A percentile compares a stretch with the other conserved stretches of the same genome.
Conservation (phyloP, 1,284 basidiomycete genomes). For the Ustilago cynodontis region DNA sequence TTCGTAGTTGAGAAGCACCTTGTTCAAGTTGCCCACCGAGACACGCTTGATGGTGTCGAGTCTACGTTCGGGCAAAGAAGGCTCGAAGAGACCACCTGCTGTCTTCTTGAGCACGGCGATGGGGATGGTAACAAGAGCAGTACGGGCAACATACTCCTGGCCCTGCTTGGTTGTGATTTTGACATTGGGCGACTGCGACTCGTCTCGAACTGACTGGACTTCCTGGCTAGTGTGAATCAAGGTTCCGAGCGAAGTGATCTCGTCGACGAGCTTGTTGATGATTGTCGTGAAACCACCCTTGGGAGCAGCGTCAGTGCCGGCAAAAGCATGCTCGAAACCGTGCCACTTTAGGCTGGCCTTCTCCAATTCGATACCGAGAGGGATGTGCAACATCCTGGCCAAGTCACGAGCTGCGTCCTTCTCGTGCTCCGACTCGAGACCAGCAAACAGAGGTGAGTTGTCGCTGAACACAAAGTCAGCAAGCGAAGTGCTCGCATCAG, state of each 20-base stretch:
- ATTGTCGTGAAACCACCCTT: constrained; percentile 71
- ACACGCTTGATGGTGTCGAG: constrained; percentile 65
- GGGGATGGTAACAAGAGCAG: constrained; percentile 69
- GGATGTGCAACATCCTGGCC: constrained; percentile 72
- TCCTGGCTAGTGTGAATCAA: constrained; percentile 69
- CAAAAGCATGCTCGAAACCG: constrained; percentile 70
- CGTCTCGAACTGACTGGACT: constrained; percentile 42
- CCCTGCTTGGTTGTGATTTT: constrained; percentile 48
- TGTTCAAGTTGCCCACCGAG: constrained; percentile 63
- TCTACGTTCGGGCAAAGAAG: constrained; percentile 65
- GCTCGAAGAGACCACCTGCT: constrained; percentile 62
- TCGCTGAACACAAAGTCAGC: constrained; percentile 70
- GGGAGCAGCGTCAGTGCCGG: constrained; percentile 73
- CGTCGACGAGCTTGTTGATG: constrained; percentile 70
- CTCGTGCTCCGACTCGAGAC: constrained; percentile 76
- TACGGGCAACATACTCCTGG: constrained; percentile 51
- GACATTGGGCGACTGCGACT: constrained; percentile 27
- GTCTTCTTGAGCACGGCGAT: constrained; percentile 70
- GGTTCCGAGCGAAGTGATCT: constrained; percentile 69
- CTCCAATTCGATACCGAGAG: constrained; percentile 71
- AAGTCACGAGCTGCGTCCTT: constrained; percentile 70
- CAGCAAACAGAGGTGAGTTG: constrained; percentile 59
- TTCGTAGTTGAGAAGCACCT: constrained; percentile 71
- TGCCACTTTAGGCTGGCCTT: constrained; percentile 67
- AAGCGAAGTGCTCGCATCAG: constrained; percentile 55